phyloP scores from a whole-genome alignment of 495 filamentous ascomycete genomes.

The Podospora anserina region DNA sequence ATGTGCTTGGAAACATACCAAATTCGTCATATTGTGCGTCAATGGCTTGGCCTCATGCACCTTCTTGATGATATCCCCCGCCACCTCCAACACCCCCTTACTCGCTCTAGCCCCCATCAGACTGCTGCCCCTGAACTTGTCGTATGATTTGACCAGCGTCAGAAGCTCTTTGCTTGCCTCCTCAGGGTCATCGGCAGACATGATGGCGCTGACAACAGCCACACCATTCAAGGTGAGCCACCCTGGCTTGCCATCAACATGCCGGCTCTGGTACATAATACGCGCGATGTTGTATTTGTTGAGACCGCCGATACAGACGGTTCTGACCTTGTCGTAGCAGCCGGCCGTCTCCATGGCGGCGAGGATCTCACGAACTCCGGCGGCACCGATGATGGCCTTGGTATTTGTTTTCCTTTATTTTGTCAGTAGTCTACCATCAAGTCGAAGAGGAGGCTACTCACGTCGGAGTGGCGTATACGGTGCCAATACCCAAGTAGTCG shows the following conservation, averaged over 20 bases:
- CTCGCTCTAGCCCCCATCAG: not conserved
- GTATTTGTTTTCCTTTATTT: slow-evolving; percentile 62
- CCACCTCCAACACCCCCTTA: slow-evolving; percentile 51
- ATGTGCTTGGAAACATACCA: slow-evolving; percentile 32
- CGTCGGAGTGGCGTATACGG: slow-evolving; percentile 81
- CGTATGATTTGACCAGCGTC: slow-evolving; percentile 36
- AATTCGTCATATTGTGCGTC: slow-evolving; percentile 95
- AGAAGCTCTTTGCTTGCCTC: slow-evolving; percentile 56
- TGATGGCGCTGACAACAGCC: slow-evolving; percentile 86
- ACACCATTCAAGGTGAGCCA: slow-evolving; percentile 61
- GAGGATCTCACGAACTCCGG: slow-evolving; percentile 72
- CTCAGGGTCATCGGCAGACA: slow-evolving; percentile 64
- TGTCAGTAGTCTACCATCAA: not conserved
- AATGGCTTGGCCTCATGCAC: slow-evolving; percentile 65
- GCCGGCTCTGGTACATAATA: slow-evolving; percentile 63
- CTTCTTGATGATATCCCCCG: slow-evolving; percentile 56
- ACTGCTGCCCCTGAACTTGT: not conserved
- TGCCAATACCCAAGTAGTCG: slow-evolving; percentile 85
- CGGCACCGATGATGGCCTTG: slow-evolving; percentile 75
- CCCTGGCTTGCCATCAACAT: slow-evolving; percentile 35
- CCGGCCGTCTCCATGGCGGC: slow-evolving; percentile 47
- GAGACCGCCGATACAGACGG: slow-evolving; percentile 87
- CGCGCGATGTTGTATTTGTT: slow-evolving; percentile 72
- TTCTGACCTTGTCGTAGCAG: slow-evolving; percentile 30
- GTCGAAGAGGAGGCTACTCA: slow-evolving; percentile 33